These are phyloP conservation scores for Melampsora larici-populina DNA, from an alignment of 1,284 basidiomycete genomes.

Conservation along the genomic window DNA sequence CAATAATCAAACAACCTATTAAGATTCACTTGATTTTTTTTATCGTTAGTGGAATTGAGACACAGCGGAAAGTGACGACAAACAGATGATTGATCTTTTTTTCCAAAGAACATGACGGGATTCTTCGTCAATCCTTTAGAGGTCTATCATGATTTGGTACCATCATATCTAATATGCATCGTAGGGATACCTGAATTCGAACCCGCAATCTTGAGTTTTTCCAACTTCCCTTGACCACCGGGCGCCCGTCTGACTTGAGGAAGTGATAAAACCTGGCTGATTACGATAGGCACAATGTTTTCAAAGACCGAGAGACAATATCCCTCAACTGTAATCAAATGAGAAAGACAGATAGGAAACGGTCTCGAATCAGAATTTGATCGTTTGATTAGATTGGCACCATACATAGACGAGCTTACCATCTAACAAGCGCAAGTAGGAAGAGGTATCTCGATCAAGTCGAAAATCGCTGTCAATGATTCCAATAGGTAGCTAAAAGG, in stretches of 20 bases:
- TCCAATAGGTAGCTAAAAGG: constrained; percentile 9
- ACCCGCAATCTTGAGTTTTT: constrained; percentile 8
- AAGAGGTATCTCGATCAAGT: background rate
- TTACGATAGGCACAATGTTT: constrained; percentile 16
- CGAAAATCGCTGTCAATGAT: constrained; percentile 4
- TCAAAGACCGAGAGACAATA: constrained; percentile 22
- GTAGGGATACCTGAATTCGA: constrained; percentile 32
- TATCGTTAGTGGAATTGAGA: too few species aligned
- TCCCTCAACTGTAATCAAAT: constrained; percentile 5
- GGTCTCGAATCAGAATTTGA: background rate
- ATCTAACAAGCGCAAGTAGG: constrained; percentile 18
- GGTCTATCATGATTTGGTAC: background rate
- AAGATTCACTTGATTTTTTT: too few species aligned
- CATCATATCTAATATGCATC: constrained; percentile 40
- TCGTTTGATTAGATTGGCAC: background rate
- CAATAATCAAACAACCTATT: too few species aligned
- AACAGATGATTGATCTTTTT: too few species aligned
- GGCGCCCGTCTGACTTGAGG: constrained; percentile 19
- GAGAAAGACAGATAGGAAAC: background rate
- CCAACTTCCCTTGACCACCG: constrained; percentile 26
- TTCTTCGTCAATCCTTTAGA: too few species aligned
- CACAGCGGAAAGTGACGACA: too few species aligned
- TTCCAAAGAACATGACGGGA: too few species aligned
- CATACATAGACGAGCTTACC: background rate
- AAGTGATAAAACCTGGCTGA: constrained; percentile 15